phyloP scores from a whole-genome alignment of 208 protist species.

The Trypanosomatidae sp. region DNA sequence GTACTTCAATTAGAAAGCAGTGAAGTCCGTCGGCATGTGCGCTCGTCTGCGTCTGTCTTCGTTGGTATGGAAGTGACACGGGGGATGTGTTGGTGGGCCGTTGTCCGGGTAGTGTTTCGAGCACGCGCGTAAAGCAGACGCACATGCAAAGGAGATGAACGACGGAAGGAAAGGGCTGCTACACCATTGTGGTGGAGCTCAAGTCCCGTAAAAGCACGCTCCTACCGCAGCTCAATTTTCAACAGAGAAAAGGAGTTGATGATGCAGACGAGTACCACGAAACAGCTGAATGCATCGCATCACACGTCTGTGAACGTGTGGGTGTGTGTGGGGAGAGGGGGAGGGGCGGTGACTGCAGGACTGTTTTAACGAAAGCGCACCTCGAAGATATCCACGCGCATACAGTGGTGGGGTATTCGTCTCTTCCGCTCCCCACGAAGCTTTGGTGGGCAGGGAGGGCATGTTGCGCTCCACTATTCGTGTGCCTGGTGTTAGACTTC shows the following conservation, averaged over 20 bases:
- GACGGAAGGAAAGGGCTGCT: neutral
- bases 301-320: neutral
- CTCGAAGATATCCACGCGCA: neutral
- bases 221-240: neutral
- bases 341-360: neutral
- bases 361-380: neutral
- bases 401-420: neutral
- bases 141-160: neutral
- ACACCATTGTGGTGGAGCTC: neutral
- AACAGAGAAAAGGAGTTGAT: neutral
- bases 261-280: neutral
- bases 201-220: neutral
- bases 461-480: neutral
- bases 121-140: neutral
- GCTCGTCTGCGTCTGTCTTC: neutral
- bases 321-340: neutral
- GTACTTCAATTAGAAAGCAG: neutral
- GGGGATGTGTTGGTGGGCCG: neutral
- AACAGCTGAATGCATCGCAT: neutral
- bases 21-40: neutral
- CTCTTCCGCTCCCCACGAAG: slow-evolving; percentile 2
- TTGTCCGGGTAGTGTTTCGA: neutral
- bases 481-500: neutral
- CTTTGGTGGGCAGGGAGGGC: neutral
- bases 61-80: neutral